Percentiles rank a stretch among this genome's conserved stretches.
Evolutionary conservation across 2,329 filamentous ascomycete species (phyloP).

Genomic region (Fusarium miscanthi): DNA sequence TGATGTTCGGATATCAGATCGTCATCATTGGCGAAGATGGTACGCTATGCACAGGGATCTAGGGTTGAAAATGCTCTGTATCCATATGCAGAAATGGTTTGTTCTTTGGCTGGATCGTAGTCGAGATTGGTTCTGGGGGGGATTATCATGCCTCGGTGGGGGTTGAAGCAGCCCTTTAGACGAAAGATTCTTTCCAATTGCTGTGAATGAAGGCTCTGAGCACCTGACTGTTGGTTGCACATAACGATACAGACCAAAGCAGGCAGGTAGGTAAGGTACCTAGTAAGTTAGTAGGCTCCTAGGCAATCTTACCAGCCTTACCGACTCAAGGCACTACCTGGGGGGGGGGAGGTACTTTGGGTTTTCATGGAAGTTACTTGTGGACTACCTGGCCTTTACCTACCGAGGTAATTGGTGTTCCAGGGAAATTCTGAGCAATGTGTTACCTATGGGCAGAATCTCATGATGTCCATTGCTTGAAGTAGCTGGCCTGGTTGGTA

Average conservation of each 20-base stretch:
- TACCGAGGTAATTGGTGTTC: neutral
- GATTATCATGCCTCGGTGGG: constrained; percentile 18
- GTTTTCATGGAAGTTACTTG: neutral
- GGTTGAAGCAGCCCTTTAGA: neutral
- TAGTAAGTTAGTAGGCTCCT: too few species aligned
- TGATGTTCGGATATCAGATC: constrained; percentile 18
- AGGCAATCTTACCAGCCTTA: neutral
- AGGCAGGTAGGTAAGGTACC: neutral
- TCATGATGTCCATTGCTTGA: neutral
- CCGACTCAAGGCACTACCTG: neutral
- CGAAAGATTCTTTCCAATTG: neutral
- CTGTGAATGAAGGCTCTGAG: neutral
- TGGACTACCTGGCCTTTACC: neutral
- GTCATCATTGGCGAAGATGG: neutral
- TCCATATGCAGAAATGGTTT: neutral
- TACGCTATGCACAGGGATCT: constrained; percentile 7
- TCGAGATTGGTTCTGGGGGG: neutral
- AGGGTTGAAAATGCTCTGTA: neutral
- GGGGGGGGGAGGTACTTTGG: too few species aligned
- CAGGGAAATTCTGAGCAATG: neutral
- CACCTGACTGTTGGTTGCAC: neutral
- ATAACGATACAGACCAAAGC: neutral
- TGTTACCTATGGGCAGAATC: neutral
- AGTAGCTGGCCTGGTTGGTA: neutral
- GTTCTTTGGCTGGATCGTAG: neutral